A percentile compares a stretch with the other conserved stretches of the same genome.
These are phyloP conservation scores for Botrytis fabae DNA, from an alignment of 2,329 filamentous ascomycete species.

Conservation along the genomic window DNA sequence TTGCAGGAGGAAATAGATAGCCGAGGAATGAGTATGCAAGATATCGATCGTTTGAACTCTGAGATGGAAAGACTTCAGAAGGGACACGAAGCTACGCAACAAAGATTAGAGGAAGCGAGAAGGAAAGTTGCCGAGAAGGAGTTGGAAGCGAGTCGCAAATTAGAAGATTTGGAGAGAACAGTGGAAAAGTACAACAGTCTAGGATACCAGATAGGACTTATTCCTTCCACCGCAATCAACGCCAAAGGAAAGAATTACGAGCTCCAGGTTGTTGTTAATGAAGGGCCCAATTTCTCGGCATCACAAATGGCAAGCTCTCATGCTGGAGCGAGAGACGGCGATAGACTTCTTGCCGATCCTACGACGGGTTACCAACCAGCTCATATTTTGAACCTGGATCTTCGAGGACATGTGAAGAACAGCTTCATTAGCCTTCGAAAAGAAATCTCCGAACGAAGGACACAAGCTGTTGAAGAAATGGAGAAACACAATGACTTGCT, in stretches of 20 bases:
- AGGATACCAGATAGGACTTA: slow-evolving; percentile 89
- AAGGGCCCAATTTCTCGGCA: slow-evolving; percentile 72
- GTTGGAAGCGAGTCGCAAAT: slow-evolving; percentile 76
- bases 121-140: slow-evolving; percentile 83
- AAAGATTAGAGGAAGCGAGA: slow-evolving; percentile 81
- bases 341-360: slow-evolving; percentile 78
- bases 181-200: slow-evolving; percentile 92
- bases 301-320: slow-evolving; percentile 50
- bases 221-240: slow-evolving; percentile 80
- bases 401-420: slow-evolving; percentile 78
- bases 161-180: slow-evolving; percentile 88
- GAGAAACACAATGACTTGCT: slow-evolving; percentile 93
- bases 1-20: slow-evolving; percentile 87
- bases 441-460: slow-evolving; percentile 87
- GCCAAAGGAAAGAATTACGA: slow-evolving; percentile 86
- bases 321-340: slow-evolving; percentile 51
- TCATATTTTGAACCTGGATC: slow-evolving; percentile 84
- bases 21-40: slow-evolving; percentile 93
- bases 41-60: slow-evolving; percentile 98
- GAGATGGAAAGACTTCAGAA: slow-evolving; percentile 93
- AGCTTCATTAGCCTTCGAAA: slow-evolving; percentile 78
- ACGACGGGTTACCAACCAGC: slow-evolving; percentile 86
- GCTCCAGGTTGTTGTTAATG: slow-evolving; percentile 77
- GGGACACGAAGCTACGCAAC: slow-evolving; percentile 73
- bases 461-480: slow-evolving; percentile 80